Conservation (phyloP, 106 monocot species). For the Dioscorea dumetorum region DNA sequence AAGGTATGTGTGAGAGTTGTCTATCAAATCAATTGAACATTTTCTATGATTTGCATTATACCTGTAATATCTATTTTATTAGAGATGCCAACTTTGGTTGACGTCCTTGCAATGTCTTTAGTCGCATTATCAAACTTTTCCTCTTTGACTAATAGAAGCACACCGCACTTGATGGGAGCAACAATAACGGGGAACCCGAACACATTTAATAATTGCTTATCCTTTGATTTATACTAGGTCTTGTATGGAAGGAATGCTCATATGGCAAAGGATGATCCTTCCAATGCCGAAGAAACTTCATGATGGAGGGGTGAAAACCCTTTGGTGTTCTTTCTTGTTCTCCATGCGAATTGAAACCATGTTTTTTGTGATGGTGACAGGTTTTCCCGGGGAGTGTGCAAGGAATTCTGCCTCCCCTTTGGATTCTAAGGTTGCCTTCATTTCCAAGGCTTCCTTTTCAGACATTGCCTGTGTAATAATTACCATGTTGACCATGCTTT, state of each 20-base stretch:
- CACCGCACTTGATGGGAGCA: too few relatives aligned
- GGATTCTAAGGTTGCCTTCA: too few relatives aligned
- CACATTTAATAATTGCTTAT: slow-evolving; percentile 89
- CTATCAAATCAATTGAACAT: background rate
- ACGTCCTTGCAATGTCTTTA: too few relatives aligned
- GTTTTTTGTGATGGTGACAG: too few relatives aligned
- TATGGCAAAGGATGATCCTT: slow-evolving; percentile 83
- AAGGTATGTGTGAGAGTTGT: background rate
- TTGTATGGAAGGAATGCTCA: slow-evolving; percentile 84
- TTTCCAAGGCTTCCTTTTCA: slow-evolving; percentile 66
- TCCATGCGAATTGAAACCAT: slow-evolving; percentile 86
- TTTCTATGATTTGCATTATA: slow-evolving; percentile 8
- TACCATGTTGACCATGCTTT: background rate
- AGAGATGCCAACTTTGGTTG: slow-evolving; percentile 73
- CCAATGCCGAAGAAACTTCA: slow-evolving; percentile 98
- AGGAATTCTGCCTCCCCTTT: too few relatives aligned
- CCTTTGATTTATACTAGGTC: slow-evolving; percentile 64
- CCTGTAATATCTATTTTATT: slow-evolving; percentile 93
- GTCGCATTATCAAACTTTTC: too few relatives aligned
- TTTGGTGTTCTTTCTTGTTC: slow-evolving; percentile 91
- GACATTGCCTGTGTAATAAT: slow-evolving; percentile 52
- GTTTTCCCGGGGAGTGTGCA: too few relatives aligned
- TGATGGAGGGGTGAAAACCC: slow-evolving; percentile 95
- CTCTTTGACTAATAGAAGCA: too few relatives aligned
- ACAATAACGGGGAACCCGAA: slow-evolving; percentile 81